A percentile compares a stretch with the other conserved stretches of the same genome.
Conservation (phyloP, 2,329 filamentous ascomycete species). For the Dactylellina sp. region DNA sequence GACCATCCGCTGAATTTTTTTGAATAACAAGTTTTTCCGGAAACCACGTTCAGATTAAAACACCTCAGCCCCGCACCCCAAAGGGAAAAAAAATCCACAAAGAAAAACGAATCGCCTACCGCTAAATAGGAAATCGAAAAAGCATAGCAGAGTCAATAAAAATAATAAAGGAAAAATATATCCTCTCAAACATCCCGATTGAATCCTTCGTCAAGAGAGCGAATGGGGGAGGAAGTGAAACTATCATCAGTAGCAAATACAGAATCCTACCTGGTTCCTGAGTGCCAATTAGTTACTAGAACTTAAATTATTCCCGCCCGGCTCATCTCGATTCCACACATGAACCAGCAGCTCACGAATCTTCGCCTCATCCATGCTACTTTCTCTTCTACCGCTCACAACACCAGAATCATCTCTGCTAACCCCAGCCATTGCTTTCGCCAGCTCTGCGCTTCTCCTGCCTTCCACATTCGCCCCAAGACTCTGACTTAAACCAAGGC, state of each 20-base stretch:
- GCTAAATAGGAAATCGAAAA: constrained; percentile 24
- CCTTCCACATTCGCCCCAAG: constrained; percentile 49
- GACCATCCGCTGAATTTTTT: constrained; percentile 1
- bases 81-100: background rate
- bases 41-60: constrained; percentile 12
- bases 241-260: background rate
- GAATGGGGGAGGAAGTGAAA: constrained; percentile 23
- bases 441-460: constrained; percentile 6
- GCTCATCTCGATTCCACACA: constrained; percentile 57
- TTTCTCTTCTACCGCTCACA: constrained; percentile 21
- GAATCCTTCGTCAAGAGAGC: constrained; percentile 3
- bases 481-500: constrained; percentile 52
- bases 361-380: constrained; percentile 55
- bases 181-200: constrained; percentile 7
- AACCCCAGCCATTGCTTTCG: constrained; percentile 44
- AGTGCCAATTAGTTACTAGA: constrained; percentile 49
- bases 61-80: constrained; percentile 14
- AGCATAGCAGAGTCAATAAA: constrained; percentile 23
- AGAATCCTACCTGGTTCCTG: too few relatives aligned
- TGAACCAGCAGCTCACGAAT: constrained; percentile 50
- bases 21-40: background rate
- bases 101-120: constrained; percentile 14
- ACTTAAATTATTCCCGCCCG: constrained; percentile 48
- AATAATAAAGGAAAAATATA: constrained; percentile 17
- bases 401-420: constrained; percentile 55